Evolutionary conservation across 371 early-diverging fungal genomes (phyloP), one percentile per base, ranked within the genome.

Genomic region (Modicella reniformis): DNA sequence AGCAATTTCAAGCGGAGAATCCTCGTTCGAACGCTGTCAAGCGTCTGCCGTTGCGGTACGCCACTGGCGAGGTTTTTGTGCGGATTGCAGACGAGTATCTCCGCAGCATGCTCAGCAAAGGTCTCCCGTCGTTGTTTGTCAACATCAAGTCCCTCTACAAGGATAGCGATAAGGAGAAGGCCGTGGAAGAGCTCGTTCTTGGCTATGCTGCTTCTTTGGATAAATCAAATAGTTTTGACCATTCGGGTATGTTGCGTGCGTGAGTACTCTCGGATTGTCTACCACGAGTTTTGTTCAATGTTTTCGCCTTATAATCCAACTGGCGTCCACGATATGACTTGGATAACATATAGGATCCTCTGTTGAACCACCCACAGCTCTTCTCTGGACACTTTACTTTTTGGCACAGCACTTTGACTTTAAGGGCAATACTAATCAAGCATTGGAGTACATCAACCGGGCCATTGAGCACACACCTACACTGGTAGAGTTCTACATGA

Each of bases 101-200:
- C 17, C 89, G 88, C 52, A 84, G 80, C 21, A 87, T 89, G 52
- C 87, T 98, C 68, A 87, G 92, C 68, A 96, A 96, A 83, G 96
- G 97, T 34, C 92, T 97, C 3, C 97, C 97, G 4, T 96, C 97
- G 1, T 75, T 96, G 55, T 97, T 96, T 72, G 87, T 89, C 54
- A 92, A 88, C 75, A 81, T 95, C 72, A 93, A 92, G 82, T 86
- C 83, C 25, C 85, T 95, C 10, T 94, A 94, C 70, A 61, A 65
- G 19, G 83, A 94, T 81, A 67, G 84, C 28, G 88, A 84, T 37
- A 95, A 96, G 83, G 86, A 84, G 32, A 67, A 68, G 3, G 83
- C 87, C 5, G 84, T 96, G 63, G 91, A 91, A 53, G 82, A 84
- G 25, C 80, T 92, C 48, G 87, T 91, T 8, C 80, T 84, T 58